Evolutionary conservation across 1,284 basidiomycete species (phyloP).

Genomic region (Malassezia obtusa): DNA sequence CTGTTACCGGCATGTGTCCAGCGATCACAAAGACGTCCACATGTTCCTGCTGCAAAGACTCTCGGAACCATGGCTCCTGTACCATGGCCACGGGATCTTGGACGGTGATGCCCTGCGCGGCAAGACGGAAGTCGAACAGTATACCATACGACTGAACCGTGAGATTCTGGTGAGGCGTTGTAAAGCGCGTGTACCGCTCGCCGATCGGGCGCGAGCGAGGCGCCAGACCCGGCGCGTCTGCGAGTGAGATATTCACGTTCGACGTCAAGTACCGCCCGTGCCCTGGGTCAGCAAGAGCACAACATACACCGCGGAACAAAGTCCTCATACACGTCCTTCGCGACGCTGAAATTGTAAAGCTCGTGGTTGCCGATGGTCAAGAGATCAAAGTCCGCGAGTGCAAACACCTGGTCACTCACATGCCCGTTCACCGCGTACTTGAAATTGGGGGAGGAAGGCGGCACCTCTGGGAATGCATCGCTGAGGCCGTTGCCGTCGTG

Average conservation of each 20-base stretch:
- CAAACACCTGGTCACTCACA: constrained; percentile 51
- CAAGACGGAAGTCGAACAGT: constrained; percentile 38
- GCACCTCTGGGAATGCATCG: constrained; percentile 30
- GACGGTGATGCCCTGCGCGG: constrained; percentile 28
- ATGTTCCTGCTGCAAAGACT: constrained; percentile 19
- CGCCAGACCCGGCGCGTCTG: constrained; percentile 14
- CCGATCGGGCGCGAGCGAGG: constrained; percentile 29
- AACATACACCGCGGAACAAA: constrained; percentile 55
- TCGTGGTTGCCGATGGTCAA: constrained; percentile 83
- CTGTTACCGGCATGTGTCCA: constrained; percentile 43
- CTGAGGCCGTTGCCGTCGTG: constrained; percentile 45
- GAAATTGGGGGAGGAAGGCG: background rate
- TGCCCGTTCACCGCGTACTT: constrained; percentile 28
- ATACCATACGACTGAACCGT: constrained; percentile 39
- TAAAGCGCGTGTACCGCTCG: constrained; percentile 26
- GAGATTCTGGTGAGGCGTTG: constrained; percentile 29
- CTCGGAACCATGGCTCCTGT: constrained; percentile 39
- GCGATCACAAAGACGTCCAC: constrained; percentile 41
- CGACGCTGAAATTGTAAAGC: constrained; percentile 66
- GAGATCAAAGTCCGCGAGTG: constrained; percentile 67
- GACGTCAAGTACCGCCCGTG: constrained; percentile 31
- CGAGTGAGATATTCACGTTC: constrained; percentile 34
- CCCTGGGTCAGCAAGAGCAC: constrained; percentile 2
- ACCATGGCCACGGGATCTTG: constrained; percentile 38
- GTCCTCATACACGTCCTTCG: constrained; percentile 68